Evolutionary conservation across 2,329 filamentous ascomycete species (phyloP), one percentile per base, ranked within the genome.

Genomic region (Fusarium caatingaense): DNA sequence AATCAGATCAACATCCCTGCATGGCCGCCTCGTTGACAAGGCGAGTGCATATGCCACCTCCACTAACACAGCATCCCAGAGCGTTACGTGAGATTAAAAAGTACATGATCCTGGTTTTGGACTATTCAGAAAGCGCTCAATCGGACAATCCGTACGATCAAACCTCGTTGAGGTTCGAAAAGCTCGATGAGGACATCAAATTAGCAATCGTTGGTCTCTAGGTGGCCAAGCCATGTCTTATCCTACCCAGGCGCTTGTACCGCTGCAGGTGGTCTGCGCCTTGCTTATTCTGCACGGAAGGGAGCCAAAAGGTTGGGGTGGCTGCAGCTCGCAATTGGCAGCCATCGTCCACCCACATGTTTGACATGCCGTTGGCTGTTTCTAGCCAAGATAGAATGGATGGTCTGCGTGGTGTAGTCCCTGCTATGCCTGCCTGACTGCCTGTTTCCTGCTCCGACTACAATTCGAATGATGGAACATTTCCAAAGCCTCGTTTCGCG

Each of bases 261-360:
- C 46, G 67, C 58, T 68, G 63, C 55, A 55, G 40, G 49, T 60
- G 27, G 57, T 70, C 62, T 59, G 67, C 68, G 58, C 63, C 67
- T 60, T 69, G 51, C 56, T 69, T 69, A 49, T 67, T 65, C 62
- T 59, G 57, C 48, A 61, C 64, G 37, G 49, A 62, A 47, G 54
- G 47, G 58, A 68, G 48, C 62, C 55, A 50, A 58, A 60, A 42
- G 72, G 60, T 64, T 71, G 62, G 58, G 63, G 48, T 37, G 51
- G 60, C 66, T 69, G 62, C 51, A 64, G 66, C 57, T 66, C 62
- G 60, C 60, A 58, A 74, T 75, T 74, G 71, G 72, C 46, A 58
- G 60, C 34, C 46, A 56, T 56, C 51, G 20, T 53, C 46, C 68
- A 67, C 67, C 65, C 71, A 61, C 72, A 72, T 72, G 69, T 66